Base-by-base conservation (phyloP, 495 filamentous ascomycete genomes). In the Neurospora sp. region DNA sequence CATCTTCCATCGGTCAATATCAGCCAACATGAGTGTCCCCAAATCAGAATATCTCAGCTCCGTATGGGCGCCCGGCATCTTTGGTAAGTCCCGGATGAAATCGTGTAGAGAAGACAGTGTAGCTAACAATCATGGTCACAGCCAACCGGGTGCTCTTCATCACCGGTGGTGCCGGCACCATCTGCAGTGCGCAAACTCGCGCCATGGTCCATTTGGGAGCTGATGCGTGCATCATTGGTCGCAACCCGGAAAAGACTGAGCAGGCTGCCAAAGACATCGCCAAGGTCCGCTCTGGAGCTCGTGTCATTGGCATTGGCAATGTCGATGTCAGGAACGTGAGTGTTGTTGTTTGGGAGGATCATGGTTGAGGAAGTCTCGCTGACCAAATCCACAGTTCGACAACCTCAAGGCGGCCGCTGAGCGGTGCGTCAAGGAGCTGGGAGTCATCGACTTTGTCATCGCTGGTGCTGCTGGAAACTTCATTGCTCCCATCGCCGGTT, bases 391-490 rank as follows among this genome's bases (percentile, higher is more conserved):
- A 53, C 86, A 90, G 77, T 82, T 88, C 14, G 90, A 92, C 1
- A 87, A 82, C 71, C 78, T 99, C 72, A 84, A 91, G 71, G 80
- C 83, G 20, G 95, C 96, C 0, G 95, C 91, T 2, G 90, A 93
- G 70, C 86, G 86, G 71, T 97, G 94, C 77, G 90, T 90, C 3
- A 84, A 87, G 73, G 93, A 98, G 79, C 83, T 99, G 8, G 96
- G 96, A 1, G 84, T 85, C 1, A 93, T 99, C 70, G 96, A 99
- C 80, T 98, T 88, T 80, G 93, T 96, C n/a, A 94, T 99, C 79
- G 94, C 94, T 44, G 96, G 96, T 69, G 96, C 96, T 39, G 96
- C 96, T 14, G 96, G 96, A 41, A 99, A 99, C 81, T 99, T 99
- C 85, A 87, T 99, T 31, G 91, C 95, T 7, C 91, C 95, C 1